These are phyloP conservation scores for Pseudozyma flocculosa DNA, from an alignment of 1,284 basidiomycete genomes.

Conservation along the genomic window DNA sequence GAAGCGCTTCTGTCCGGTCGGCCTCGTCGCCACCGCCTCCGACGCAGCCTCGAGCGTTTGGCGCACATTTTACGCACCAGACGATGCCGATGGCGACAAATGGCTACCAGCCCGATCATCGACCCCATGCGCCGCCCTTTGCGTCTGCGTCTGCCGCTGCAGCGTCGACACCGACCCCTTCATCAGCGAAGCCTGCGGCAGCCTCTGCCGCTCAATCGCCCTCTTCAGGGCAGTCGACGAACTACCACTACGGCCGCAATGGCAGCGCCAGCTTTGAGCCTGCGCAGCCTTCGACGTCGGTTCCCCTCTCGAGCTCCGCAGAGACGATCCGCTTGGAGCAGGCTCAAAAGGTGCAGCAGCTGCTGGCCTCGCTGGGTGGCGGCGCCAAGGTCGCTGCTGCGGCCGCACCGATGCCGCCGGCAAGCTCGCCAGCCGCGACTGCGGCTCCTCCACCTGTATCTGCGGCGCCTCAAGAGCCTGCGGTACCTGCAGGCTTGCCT, in stretches of 20 bases:
- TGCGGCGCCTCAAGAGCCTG: constrained; percentile 3
- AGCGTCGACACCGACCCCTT: no score
- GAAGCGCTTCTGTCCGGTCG: not conserved
- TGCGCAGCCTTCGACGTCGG: constrained; percentile 8
- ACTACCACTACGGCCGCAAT: no score
- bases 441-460: constrained; percentile 15
- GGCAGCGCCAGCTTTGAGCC: no score
- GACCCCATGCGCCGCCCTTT: no score
- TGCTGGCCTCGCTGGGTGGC: constrained; percentile 47
- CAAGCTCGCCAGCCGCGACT: constrained; percentile 11
- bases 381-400: constrained; percentile 17
- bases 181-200: no score
- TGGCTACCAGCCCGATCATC: no score
- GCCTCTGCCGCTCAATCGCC: no score
- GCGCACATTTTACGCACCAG: no score
- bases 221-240: no score
- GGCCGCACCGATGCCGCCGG: constrained; percentile 10
- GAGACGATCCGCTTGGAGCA: constrained; percentile 51
- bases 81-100: constrained; percentile 3
- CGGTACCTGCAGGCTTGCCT: constrained; percentile 19
- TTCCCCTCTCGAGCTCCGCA: constrained; percentile 6
- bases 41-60: constrained; percentile 1
- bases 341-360: constrained; percentile 56
- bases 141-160: no score
- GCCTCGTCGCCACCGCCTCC: constrained; percentile 3